A percentile compares a stretch with the other conserved stretches of the same genome.
These are phyloP conservation scores for Cystobasidium onofrii DNA, from an alignment of 768 basidiomycete species.

Conservation along the genomic window DNA sequence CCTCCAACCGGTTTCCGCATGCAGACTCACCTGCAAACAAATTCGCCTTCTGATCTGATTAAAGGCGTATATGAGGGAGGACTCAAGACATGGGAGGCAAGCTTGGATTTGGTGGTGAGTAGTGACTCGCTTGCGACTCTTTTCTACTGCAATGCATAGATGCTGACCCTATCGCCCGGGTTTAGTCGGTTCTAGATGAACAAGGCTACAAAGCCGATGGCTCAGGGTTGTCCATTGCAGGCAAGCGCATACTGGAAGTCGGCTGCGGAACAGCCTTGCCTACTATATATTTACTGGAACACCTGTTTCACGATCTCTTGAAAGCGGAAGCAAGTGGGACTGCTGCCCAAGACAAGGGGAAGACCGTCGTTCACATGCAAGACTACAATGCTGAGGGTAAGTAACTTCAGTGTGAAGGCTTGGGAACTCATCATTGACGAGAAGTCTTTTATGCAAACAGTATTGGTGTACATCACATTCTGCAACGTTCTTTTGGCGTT, in stretches of 20 bases:
- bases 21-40: conserved; percentile 47
- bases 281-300: conserved; percentile 55
- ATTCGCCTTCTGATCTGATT: conserved; percentile 79
- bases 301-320: conserved; percentile 52
- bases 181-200: conserved; percentile 30
- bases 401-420: conserved; percentile 51
- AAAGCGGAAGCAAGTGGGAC: conserved; percentile 32
- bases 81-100: conserved; percentile 95
- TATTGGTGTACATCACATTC: conserved; percentile 50
- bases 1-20: conserved; percentile 29
- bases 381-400: conserved; percentile 64
- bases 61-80: conserved; percentile 92
- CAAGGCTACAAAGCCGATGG: conserved; percentile 45
- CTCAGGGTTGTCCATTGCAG: conserved; percentile 53
- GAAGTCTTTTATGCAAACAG: neutral
- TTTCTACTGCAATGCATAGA: too few species aligned
- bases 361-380: conserved; percentile 60
- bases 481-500: conserved; percentile 67
- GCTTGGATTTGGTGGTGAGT: conserved; percentile 71
- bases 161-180: too few species aligned
- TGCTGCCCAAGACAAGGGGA: conserved; percentile 47
- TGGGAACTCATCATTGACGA: too few species aligned
- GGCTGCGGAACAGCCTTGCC: conserved; percentile 92
- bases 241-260: conserved; percentile 51
- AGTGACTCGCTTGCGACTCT: conserved; percentile 48